These are phyloP conservation scores for Dipteronia sinensis DNA, from an alignment of 345 rosid genomes.

Conservation along the genomic window DNA sequence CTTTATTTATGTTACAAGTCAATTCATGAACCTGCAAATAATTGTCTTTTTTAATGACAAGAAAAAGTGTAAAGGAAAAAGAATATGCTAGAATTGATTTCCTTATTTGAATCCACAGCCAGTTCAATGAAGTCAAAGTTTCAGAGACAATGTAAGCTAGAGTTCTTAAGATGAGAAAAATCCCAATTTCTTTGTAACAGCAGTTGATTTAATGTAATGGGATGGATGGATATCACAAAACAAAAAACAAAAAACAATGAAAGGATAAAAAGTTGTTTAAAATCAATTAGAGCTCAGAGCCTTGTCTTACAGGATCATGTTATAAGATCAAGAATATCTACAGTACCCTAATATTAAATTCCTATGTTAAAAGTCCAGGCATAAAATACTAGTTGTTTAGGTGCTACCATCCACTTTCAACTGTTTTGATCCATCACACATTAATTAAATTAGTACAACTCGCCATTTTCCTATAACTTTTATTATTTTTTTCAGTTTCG, in stretches of 20 bases:
- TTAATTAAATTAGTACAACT: neutral
- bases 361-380: neutral
- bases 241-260: neutral
- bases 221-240: neutral
- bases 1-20: neutral
- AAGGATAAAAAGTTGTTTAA: neutral
- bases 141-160: neutral
- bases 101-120: neutral
- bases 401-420: constrained; percentile 16
- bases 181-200: neutral
- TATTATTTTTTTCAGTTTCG: neutral
- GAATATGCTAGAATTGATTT: neutral
- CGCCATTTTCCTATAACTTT: neutral
- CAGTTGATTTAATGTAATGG: neutral
- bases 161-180: neutral
- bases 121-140: neutral
- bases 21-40: neutral
- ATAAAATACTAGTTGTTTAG: neutral
- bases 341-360: neutral
- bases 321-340: no score
- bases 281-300: neutral
- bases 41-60: neutral
- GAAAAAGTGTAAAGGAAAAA: neutral
- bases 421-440: neutral
- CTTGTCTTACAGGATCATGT: neutral